Evolutionary conservation across 805 yeast genomes (phyloP), one percentile per base, ranked within the genome.

Genomic region (Monosporozyma yasuniensis): DNA sequence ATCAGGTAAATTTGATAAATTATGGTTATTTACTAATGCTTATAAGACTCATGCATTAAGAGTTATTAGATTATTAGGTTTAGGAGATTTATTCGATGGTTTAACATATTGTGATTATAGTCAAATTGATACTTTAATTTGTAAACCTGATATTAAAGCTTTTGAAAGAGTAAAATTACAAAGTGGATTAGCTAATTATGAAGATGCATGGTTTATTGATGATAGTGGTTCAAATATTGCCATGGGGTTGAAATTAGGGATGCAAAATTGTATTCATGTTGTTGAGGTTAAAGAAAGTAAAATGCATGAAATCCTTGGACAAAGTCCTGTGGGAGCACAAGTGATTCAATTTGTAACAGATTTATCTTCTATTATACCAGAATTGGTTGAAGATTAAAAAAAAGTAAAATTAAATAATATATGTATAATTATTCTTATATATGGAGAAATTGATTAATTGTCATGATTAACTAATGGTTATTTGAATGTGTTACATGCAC

Each of bases 1-100:
- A 11, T 61, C 68, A n/a, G 72, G 78, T 1, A 77, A 80, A 54
- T 80, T 83, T 50, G 83, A 81, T 58, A 75, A 82, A 60, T 70
- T 91, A 54, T 91, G 99, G 99, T 75, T 93, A 42, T 85, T 88
- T 61, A 91, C 99, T 4, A 91, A 91, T 65, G 98, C 99, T 1
- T 91, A 91, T 70, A 82, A 83, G 63, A 88, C 80, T 60, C 99
- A 91, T 67, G 99, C 91, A 0, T 59, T 81, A 43, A 74, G 97
- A 46, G 95, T 88, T 28, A 74, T 89, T 18, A 75, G 81, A 42
- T 72, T 91, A 45, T 71, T 91, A 46, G 97, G 96, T 1, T 65
- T 91, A 27, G 97, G 91, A n/a, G 96, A 90, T 64, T 63, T 88
- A 49, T 90, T 93, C 63, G 98, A 91, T 56, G 99, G 99, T 0